Evolutionary conservation across 495 filamentous ascomycete species (phyloP).

Genomic region (Xanthoparmelia taractica): DNA sequence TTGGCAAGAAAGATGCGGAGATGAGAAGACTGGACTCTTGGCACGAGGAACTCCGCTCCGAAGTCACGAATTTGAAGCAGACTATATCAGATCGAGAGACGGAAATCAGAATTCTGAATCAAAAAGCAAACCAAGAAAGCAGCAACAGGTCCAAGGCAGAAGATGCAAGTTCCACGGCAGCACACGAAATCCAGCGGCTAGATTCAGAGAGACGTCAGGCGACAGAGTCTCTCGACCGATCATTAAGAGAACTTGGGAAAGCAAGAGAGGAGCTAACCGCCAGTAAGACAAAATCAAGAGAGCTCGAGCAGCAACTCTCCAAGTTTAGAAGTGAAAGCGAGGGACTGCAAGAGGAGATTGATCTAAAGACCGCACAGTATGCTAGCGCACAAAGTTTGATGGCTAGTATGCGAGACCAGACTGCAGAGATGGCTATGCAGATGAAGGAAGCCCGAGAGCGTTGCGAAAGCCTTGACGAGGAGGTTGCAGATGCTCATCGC

Average conservation of each 20-base stretch:
- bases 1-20: slow-evolving; percentile 58
- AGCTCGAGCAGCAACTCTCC: slow-evolving; percentile 63
- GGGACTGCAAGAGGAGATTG: slow-evolving; percentile 69
- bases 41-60: slow-evolving; percentile 70
- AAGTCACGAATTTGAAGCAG: slow-evolving; percentile 60
- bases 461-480: slow-evolving; percentile 85
- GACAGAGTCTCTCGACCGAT: slow-evolving; percentile 60
- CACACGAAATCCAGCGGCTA: slow-evolving; percentile 64
- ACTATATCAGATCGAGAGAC: slow-evolving; percentile 62
- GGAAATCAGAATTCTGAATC: slow-evolving; percentile 68
- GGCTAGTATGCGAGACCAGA: slow-evolving; percentile 87
- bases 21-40: slow-evolving; percentile 66
- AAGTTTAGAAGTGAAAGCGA: slow-evolving; percentile 57
- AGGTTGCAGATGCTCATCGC: slow-evolving; percentile 78
- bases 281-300: slow-evolving; percentile 53
- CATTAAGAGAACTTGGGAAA: slow-evolving; percentile 56
- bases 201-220: slow-evolving; percentile 74
- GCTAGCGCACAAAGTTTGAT: slow-evolving; percentile 76
- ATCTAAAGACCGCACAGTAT: slow-evolving; percentile 79
- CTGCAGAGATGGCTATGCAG: slow-evolving; percentile 78
- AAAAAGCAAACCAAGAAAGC: slow-evolving; percentile 67
- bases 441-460: slow-evolving; percentile 82
- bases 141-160: slow-evolving; percentile 65
- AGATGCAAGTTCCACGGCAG: slow-evolving; percentile 59
- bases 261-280: slow-evolving; percentile 60